Evolutionary conservation across 192 early-diverging fungal genomes (phyloP).

Genomic region (Diversispora epigaea): DNA sequence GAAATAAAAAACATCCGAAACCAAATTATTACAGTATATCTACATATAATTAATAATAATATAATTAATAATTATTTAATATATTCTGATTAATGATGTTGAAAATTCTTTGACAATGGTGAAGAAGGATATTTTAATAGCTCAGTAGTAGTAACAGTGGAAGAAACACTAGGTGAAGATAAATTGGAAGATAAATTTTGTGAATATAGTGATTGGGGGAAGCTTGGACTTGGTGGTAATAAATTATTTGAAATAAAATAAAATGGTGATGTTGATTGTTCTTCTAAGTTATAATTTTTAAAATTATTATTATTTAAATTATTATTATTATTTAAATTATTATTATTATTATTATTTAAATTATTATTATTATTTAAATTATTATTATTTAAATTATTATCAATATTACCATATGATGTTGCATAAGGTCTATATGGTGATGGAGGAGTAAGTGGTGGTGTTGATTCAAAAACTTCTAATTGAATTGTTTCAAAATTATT

Average conservation of each 20-base stretch:
- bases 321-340: no score
- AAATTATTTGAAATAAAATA: not conserved
- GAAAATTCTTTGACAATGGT: not conserved
- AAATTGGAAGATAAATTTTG: not conserved
- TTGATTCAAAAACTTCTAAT: not conserved
- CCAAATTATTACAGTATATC: no score
- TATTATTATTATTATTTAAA: not conserved
- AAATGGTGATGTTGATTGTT: not conserved
- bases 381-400: not conserved
- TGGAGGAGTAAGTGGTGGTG: conserved; percentile 19
- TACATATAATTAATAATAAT: no score
- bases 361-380: not conserved
- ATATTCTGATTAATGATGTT: no score
- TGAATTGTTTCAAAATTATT: not conserved
- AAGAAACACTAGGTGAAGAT: not conserved
- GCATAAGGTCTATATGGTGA: not conserved
- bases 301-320: no score
- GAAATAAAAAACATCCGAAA: no score
- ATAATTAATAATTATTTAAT: no score
- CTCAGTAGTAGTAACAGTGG: not conserved
- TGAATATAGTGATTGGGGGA: not conserved
- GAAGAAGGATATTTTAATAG: conserved; percentile 22
- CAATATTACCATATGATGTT: not conserved
- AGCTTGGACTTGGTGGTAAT: not conserved
- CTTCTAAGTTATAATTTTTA: not conserved